phyloP scores from a whole-genome alignment of 176 grass and related monocot species.

The Saccharum spontaneum region DNA sequence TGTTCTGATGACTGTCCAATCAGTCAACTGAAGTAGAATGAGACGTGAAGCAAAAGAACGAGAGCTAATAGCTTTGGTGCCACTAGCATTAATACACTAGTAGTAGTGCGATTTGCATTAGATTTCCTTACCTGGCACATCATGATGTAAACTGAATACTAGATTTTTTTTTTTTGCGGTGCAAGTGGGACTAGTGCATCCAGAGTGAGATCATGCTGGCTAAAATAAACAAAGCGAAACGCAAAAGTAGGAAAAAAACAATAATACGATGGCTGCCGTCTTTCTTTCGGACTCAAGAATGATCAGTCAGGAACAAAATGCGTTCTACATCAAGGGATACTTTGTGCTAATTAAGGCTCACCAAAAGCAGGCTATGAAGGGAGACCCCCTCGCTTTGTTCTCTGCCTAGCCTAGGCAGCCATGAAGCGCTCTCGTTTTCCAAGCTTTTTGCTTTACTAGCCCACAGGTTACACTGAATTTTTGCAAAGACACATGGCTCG shows the following conservation, averaged over 20 bases:
- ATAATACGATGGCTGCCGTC: not conserved
- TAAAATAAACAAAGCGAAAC: slow-evolving; percentile 12
- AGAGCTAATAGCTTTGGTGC: slow-evolving; percentile 5
- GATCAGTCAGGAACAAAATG: not conserved
- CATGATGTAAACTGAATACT: slow-evolving; percentile 41
- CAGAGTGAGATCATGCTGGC: slow-evolving; percentile 38
- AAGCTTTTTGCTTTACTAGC: not conserved
- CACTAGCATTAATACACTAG: slow-evolving; percentile 3
- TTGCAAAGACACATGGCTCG: not conserved
- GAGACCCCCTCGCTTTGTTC: slow-evolving; percentile 11
- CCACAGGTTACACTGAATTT: not conserved
- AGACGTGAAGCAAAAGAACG: not conserved
- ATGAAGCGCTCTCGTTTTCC: not conserved
- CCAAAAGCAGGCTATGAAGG: not conserved
- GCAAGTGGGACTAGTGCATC: slow-evolving; percentile 35
- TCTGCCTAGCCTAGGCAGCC: slow-evolving; percentile 1
- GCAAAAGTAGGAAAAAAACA: not conserved
- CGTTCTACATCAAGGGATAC: slow-evolving; percentile 17
- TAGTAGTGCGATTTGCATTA: slow-evolving; percentile 39
- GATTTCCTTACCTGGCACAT: slow-evolving; percentile 12
- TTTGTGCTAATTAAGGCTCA: slow-evolving; percentile 38
- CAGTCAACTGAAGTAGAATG: slow-evolving; percentile 8
- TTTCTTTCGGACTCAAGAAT: not conserved
- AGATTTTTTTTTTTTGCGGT: slow-evolving; percentile 16
- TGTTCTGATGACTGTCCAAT: slow-evolving; percentile 3